Evolutionary conservation across 768 basidiomycete species (phyloP).

Genomic region (Tricholoma matsutake): DNA sequence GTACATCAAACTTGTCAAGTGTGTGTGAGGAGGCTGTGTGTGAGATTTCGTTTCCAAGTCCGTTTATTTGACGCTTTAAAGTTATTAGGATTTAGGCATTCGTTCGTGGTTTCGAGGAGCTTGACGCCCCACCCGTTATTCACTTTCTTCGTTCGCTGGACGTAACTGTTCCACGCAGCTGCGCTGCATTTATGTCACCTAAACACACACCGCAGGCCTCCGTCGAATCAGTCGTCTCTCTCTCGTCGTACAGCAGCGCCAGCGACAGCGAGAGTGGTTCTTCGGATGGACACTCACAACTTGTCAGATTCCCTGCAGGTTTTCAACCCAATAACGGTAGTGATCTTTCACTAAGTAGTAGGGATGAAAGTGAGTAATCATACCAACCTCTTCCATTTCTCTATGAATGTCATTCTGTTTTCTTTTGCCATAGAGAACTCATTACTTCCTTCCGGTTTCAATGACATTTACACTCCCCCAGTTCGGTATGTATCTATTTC

Average conservation of each 20-base stretch:
- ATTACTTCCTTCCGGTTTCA: neutral
- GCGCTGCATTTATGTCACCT: slow-evolving; percentile 22
- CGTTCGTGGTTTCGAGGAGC: slow-evolving; percentile 16
- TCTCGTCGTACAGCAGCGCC: slow-evolving; percentile 12
- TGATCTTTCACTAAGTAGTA: slow-evolving; percentile 17
- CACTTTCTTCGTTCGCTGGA: slow-evolving; percentile 20
- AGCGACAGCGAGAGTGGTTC: slow-evolving; percentile 11
- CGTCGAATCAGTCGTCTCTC: slow-evolving; percentile 26
- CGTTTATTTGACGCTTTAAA: slow-evolving; percentile 16
- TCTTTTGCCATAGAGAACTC: neutral
- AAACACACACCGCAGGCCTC: slow-evolving; percentile 23
- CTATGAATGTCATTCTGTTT: neutral
- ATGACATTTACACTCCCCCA: neutral
- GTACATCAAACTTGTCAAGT: slow-evolving; percentile 16
- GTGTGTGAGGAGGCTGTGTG: slow-evolving; percentile 17
- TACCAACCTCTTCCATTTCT: neutral
- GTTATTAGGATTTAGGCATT: slow-evolving; percentile 6
- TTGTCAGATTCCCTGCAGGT: slow-evolving; percentile 21
- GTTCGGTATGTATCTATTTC: neutral
- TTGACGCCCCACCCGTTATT: slow-evolving; percentile 20
- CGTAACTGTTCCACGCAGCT: slow-evolving; percentile 23
- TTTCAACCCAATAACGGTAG: slow-evolving; percentile 17
- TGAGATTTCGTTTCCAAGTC: slow-evolving; percentile 19
- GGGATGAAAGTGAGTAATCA: slow-evolving; percentile 12
- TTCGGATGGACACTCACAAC: slow-evolving; percentile 15